These are phyloP conservation scores for Trichophyton mentagrophytes DNA, from an alignment of 2,329 filamentous ascomycete species.

Conservation along the genomic window DNA sequence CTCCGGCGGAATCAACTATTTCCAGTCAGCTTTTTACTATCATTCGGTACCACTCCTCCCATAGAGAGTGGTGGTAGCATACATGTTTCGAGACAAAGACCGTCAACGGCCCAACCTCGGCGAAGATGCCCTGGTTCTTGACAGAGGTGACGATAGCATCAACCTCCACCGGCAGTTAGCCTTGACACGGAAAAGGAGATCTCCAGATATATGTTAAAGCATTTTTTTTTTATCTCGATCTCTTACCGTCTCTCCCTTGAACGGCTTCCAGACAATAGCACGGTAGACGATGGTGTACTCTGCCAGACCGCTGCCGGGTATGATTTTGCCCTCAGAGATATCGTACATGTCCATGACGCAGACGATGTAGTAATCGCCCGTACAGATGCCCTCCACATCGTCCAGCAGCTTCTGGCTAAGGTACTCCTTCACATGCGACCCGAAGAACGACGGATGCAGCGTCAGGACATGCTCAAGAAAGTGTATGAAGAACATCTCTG, in stretches of 20 bases:
- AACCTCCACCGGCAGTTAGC: constrained; percentile 45
- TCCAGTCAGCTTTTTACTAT: constrained; percentile 12
- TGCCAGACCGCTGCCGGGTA: constrained; percentile 80
- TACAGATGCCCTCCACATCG: constrained; percentile 90
- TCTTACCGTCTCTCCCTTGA: constrained; percentile 92
- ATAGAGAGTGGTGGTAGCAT: constrained; percentile 27
- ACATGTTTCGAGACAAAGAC: constrained; percentile 55
- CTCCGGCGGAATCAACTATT: constrained; percentile 73
- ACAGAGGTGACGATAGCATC: constrained; percentile 89
- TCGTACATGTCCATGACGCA: constrained; percentile 95
- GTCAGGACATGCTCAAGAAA: constrained; percentile 91
- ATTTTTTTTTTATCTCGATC: neutral
- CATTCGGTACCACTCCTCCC: neutral
- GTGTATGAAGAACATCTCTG: constrained; percentile 89
- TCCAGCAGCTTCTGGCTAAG: constrained; percentile 79
- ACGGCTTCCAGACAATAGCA: constrained; percentile 93
- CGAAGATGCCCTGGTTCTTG: constrained; percentile 74
- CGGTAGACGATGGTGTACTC: constrained; percentile 93
- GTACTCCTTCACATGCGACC: constrained; percentile 80
- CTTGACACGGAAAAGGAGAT: neutral
- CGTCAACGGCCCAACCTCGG: constrained; percentile 36
- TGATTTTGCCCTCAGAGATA: constrained; percentile 82
- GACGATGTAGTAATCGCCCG: constrained; percentile 93
- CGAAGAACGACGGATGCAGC: constrained; percentile 94
- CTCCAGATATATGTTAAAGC: neutral